Conservation (phyloP, 2,329 filamentous ascomycete species). For the Fusarium buxicola region DNA sequence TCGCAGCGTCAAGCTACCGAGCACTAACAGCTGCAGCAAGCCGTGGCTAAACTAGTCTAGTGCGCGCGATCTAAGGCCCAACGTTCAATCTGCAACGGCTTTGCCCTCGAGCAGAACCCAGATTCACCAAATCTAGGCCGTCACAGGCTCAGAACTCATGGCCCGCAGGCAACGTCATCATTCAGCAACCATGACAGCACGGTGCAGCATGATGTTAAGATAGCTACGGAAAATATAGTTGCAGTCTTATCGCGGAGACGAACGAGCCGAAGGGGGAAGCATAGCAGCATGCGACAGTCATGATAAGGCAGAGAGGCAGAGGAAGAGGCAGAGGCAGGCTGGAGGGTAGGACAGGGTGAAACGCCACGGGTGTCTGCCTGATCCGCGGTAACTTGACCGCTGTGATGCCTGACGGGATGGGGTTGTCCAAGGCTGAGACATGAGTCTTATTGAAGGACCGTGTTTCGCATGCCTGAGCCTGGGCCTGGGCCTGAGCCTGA, state of each 20-base stretch:
- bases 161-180: slow-evolving; percentile 23
- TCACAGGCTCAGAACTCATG: slow-evolving; percentile 32
- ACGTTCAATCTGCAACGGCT: slow-evolving; percentile 29
- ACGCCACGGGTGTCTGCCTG: slow-evolving; percentile 8
- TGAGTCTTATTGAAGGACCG: slow-evolving; percentile 18
- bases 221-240: too few species aligned
- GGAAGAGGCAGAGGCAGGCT: background rate
- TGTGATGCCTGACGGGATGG: slow-evolving; percentile 36
- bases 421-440: slow-evolving; percentile 30
- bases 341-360: slow-evolving; percentile 14
- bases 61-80: slow-evolving; percentile 8
- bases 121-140: background rate
- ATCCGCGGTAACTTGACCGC: background rate
- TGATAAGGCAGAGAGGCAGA: slow-evolving; percentile 27
- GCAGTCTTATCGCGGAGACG: slow-evolving; percentile 11
- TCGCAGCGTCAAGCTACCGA: slow-evolving; percentile 14
- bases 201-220: slow-evolving; percentile 18
- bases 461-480: slow-evolving; percentile 26
- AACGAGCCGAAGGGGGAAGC: slow-evolving; percentile 20
- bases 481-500: slow-evolving; percentile 14
- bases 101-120: slow-evolving; percentile 1
- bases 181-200: slow-evolving; percentile 22
- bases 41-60: slow-evolving; percentile 15
- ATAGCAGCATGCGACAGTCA: slow-evolving; percentile 5
- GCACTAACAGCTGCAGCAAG: slow-evolving; percentile 16